Conservation (phyloP, 495 filamentous ascomycete species). For the Podospora pseudopauciseta region DNA sequence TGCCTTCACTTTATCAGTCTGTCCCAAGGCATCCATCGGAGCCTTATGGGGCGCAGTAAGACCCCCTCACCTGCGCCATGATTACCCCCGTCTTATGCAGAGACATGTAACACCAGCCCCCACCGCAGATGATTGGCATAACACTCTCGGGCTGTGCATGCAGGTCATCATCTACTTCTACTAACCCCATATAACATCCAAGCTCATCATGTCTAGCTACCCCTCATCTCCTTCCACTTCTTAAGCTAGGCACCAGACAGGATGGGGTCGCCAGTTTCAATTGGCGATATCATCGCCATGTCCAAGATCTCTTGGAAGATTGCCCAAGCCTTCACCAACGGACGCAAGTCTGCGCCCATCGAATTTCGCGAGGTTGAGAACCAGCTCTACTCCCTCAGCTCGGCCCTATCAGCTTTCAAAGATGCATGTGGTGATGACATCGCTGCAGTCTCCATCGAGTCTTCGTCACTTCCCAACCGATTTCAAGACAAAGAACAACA, state of each 20-base stretch:
- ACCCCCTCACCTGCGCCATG: no score
- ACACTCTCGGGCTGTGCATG: conserved; percentile 3
- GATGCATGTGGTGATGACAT: conserved; percentile 7
- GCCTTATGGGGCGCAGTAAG: not conserved
- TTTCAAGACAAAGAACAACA: conserved; percentile 1
- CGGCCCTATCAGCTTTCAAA: conserved; percentile 13
- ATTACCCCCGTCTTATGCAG: no score
- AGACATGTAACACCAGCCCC: no score
- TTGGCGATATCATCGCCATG: conserved; percentile 21
- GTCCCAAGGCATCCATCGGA: not conserved
- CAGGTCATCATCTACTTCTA: not conserved
- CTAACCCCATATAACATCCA: not conserved
- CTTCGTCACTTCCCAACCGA: not conserved
- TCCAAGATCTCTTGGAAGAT: conserved; percentile 18
- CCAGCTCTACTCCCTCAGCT: conserved; percentile 21
- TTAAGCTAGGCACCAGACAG: not conserved
- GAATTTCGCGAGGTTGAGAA: conserved; percentile 25
- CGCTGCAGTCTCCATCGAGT: not conserved
- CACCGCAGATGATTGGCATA: not conserved
- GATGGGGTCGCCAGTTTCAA: conserved; percentile 22
- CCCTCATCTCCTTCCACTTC: no score
- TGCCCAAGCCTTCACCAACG: conserved; percentile 18
- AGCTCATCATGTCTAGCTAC: not conserved
- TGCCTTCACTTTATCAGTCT: not conserved
- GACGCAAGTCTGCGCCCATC: conserved; percentile 17